Evolutionary conservation across 225 moss, liverwort and hornwort species (phyloP).

Genomic region (Antitrichia curtipendula): DNA sequence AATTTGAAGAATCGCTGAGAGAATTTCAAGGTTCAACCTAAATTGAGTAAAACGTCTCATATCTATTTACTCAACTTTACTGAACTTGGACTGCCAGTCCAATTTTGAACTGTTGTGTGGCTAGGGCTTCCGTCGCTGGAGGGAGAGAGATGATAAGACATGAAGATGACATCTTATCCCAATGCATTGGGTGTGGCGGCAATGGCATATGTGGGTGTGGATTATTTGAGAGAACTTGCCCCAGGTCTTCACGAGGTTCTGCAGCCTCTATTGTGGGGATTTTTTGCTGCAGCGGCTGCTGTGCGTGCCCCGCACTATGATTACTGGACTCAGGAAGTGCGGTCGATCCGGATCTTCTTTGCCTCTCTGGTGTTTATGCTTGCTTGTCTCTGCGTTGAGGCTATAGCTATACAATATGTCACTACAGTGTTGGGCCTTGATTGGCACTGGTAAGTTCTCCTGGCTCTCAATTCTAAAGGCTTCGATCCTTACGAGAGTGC

Average conservation of each 20-base stretch:
- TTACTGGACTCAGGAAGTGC: conserved; percentile 56
- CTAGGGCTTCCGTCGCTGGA: neutral
- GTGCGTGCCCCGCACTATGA: conserved; percentile 48
- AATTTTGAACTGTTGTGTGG: neutral
- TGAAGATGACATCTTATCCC: conserved; percentile 17
- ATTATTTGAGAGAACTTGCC: conserved; percentile 57
- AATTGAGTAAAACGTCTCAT: neutral
- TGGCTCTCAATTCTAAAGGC: neutral
- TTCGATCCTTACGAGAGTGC: neutral
- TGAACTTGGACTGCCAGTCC: neutral
- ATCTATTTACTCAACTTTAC: neutral
- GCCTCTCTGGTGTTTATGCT: conserved; percentile 62
- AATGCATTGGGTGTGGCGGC: conserved; percentile 54
- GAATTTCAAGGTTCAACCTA: neutral
- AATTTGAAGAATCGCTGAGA: neutral
- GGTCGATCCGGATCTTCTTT: conserved; percentile 32
- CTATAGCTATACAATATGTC: conserved; percentile 57
- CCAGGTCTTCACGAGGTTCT: conserved; percentile 36
- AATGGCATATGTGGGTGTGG: conserved; percentile 51
- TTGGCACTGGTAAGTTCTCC: conserved; percentile 75
- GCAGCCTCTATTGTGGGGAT: conserved; percentile 61
- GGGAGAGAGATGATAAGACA: neutral
- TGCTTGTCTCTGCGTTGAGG: conserved; percentile 48
- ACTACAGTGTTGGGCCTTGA: conserved; percentile 63
- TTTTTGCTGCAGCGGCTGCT: conserved; percentile 36